Percentiles rank a stretch among this genome's conserved stretches.
These are phyloP conservation scores for Candida suzukii DNA, from an alignment of 805 yeast genomes.

Conservation along the genomic window DNA sequence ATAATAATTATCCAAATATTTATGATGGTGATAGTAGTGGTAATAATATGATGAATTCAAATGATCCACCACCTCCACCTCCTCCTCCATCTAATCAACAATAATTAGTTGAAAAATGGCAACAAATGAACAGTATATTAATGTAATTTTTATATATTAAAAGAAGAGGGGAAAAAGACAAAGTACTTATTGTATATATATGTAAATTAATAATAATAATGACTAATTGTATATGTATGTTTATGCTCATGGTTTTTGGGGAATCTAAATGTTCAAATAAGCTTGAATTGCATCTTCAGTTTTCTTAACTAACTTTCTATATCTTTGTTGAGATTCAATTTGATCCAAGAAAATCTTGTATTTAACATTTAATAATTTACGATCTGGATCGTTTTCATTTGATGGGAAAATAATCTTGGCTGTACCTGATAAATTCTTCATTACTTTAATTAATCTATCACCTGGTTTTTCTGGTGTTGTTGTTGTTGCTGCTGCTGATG, in stretches of 20 bases:
- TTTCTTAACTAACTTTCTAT: conserved; percentile 60
- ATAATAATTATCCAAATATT: no score
- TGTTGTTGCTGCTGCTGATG: neutral
- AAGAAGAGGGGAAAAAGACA: neutral
- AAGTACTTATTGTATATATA: no score
- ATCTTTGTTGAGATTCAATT: conserved; percentile 72
- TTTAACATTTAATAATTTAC: conserved; percentile 66
- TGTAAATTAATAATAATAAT: neutral
- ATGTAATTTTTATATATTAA: neutral
- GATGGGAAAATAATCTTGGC: conserved; percentile 76
- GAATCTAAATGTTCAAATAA: conserved; percentile 16
- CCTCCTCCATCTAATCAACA: no score
- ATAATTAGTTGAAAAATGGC: no score
- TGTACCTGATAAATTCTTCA: conserved; percentile 77
- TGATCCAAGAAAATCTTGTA: conserved; percentile 84
- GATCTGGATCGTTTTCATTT: conserved; percentile 50
- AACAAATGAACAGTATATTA: no score
- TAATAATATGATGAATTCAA: no score
- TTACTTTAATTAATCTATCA: conserved; percentile 74
- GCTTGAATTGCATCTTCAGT: conserved; percentile 27
- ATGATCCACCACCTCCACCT: no score
- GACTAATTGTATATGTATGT: neutral
- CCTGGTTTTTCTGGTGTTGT: conserved; percentile 32
- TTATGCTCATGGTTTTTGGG: no score
- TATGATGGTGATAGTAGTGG: no score